Evolutionary conservation across 129 eudicot genomes (phyloP).

Genomic region (Pseudognaphalium luteoalbum): DNA sequence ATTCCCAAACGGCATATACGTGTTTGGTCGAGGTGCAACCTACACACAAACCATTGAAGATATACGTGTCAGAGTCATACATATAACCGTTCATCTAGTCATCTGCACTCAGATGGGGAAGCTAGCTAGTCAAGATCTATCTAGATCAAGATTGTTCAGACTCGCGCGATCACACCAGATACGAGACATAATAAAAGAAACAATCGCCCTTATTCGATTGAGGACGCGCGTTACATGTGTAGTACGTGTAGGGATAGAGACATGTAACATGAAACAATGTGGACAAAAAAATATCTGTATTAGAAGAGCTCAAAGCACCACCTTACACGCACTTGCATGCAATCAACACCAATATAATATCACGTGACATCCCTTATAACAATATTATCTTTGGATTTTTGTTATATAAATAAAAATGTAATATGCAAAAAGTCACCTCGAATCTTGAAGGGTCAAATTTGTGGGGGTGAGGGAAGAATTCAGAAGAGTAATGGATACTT

Average conservation of each 20-base stretch:
- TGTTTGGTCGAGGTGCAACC: slow-evolving; percentile 79
- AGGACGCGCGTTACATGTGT: slow-evolving; percentile 20
- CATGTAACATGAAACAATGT: slow-evolving; percentile 10
- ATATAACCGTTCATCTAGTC: not conserved
- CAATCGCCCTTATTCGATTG: not conserved
- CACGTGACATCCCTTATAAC: slow-evolving; percentile 15
- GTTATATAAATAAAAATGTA: no score
- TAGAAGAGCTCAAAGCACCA: slow-evolving; percentile 24
- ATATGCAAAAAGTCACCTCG: slow-evolving; percentile 47
- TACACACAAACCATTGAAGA: slow-evolving; percentile 23
- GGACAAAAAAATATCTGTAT: slow-evolving; percentile 26
- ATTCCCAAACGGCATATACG: slow-evolving; percentile 89
- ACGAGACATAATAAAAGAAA: slow-evolving; percentile 4
- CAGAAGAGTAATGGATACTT: slow-evolving; percentile 72
- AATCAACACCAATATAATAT: slow-evolving; percentile 1
- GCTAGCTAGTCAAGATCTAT: no score
- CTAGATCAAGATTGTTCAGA: not conserved
- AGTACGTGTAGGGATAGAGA: slow-evolving; percentile 24
- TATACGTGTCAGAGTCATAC: slow-evolving; percentile 1
- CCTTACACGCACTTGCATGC: slow-evolving; percentile 40
- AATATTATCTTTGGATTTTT: not conserved
- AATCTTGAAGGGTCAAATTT: slow-evolving; percentile 94
- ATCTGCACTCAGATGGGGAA: not conserved
- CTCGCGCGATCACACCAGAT: not conserved
- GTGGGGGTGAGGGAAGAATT: slow-evolving; percentile 74